Base-by-base conservation (phyloP, 2,329 filamentous ascomycete genomes). In the Trichoderma koningiopsis region DNA sequence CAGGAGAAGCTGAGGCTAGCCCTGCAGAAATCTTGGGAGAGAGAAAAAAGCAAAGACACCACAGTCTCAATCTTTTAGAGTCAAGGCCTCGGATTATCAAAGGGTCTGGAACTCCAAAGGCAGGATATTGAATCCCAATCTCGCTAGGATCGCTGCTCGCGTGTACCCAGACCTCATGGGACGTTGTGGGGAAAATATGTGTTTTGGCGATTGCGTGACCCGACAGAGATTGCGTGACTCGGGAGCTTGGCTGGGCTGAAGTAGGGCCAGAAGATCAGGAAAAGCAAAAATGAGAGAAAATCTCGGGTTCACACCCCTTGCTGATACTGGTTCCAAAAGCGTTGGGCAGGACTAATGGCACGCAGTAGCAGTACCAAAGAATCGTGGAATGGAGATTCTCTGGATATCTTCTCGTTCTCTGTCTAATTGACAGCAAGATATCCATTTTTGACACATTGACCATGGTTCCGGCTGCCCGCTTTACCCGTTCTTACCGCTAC, bases 161-260 rank as follows among this genome's bases (percentile, higher is more conserved):
- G 57, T 59, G 35, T 35, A 59, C 57, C 57, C 11, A 43, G 5
- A 29, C 19, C 63, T 66, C 55, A 58, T 40, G 63, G 52, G 63
- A 66, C 37, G 53, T 52, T 59, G 63, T 66, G 63, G 63, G 55
- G 63, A 52, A 16, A 19, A 43, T 13, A 43, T 19, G 60, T 65
- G 52, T 53, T 65, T 31, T 31, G 37, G 8, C 40, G 63, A 66
- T 66, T 66, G 63, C 63, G 63, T 66, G 63, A 66, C 63, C 52
- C 40, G 63, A 58, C 55, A 59, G 55, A 65, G 62, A 65, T 65
- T 65, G 62, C 62, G 62, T 47, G 62, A 65, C 52, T 65, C 62
- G 62, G 52, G 19, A 57, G 57, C 27, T 52, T 37, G 62, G 62
- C 37, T 55, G 35, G 63, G 55, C 49, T 43, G 47, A 40, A 55